These are phyloP conservation scores for Penicillium sp. DNA, from an alignment of 2,329 filamentous ascomycete species.

Conservation along the genomic window DNA sequence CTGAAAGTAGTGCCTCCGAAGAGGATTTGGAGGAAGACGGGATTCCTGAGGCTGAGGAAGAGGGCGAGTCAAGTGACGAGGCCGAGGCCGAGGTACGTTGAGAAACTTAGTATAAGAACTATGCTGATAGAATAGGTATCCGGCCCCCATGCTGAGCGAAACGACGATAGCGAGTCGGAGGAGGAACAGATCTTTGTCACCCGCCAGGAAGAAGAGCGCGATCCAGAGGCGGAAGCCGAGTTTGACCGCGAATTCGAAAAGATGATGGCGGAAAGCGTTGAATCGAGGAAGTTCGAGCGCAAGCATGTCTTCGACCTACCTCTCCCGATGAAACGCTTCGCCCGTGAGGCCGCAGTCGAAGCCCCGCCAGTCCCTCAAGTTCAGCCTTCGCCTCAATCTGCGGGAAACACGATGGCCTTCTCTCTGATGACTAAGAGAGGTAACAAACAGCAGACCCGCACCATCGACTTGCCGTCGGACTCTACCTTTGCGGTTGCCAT, in stretches of 20 bases:
- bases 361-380: conserved; percentile 26
- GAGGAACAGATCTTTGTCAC: conserved; percentile 93
- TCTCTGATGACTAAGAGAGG: conserved; percentile 94
- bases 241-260: conserved; percentile 98
- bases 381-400: conserved; percentile 36
- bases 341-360: conserved; percentile 61
- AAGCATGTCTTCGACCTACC: conserved; percentile 97
- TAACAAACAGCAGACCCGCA: conserved; percentile 90
- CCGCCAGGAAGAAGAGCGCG: conserved; percentile 84
- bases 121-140: conserved; percentile 41
- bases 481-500: conserved; percentile 95
- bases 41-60: conserved; percentile 61
- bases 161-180: conserved; percentile 61
- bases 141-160: conserved; percentile 52
- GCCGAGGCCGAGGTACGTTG: conserved; percentile 54
- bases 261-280: conserved; percentile 96
- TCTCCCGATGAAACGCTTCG: conserved; percentile 78
- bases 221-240: conserved; percentile 93
- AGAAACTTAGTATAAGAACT: conserved; percentile 3
- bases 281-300: conserved; percentile 93
- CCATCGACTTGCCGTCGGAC: conserved; percentile 82
- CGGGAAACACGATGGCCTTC: conserved; percentile 83
- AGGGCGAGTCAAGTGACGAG: conserved; percentile 56
- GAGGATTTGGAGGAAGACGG: conserved; percentile 72
- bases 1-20: conserved; percentile 73